phyloP scores from a whole-genome alignment of 306 rosid species.

The Oemleria cerasiformis region DNA sequence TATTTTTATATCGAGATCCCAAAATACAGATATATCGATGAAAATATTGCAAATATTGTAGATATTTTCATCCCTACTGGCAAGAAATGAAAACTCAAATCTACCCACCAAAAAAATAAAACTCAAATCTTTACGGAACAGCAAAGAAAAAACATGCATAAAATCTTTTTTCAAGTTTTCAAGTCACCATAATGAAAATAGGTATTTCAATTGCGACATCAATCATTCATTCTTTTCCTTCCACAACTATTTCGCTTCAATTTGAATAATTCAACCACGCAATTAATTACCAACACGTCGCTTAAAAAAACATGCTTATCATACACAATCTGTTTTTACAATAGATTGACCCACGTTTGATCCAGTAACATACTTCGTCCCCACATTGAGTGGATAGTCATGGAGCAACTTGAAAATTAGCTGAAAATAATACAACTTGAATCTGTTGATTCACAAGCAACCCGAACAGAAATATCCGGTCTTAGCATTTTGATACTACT shows the following conservation, averaged over 20 bases:
- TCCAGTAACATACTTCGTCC: background rate
- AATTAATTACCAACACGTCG: background rate
- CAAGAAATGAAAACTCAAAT: too few species aligned
- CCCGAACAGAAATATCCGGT: background rate
- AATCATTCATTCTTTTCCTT: background rate
- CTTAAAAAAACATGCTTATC: background rate
- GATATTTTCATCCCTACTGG: too few species aligned
- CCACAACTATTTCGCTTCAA: background rate
- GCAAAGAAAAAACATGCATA: too few species aligned
- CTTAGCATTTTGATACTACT: background rate
- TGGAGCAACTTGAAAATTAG: background rate
- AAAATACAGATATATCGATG: too few species aligned
- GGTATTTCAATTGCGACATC: too few species aligned
- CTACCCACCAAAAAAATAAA: too few species aligned
- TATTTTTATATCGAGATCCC: too few species aligned
- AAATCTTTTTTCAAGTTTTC: too few species aligned
- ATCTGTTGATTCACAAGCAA: constrained; percentile 2
- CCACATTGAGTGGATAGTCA: background rate
- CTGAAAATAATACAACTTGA: background rate
- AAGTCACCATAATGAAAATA: too few species aligned
- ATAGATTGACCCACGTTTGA: background rate
- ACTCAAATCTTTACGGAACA: too few species aligned
- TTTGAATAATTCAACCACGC: background rate
- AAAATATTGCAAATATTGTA: too few species aligned
- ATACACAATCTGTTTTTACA: background rate